Evolutionary conservation across 1,139 yeast genomes (phyloP).

Genomic region (Scheffersomyces parashehatae): DNA sequence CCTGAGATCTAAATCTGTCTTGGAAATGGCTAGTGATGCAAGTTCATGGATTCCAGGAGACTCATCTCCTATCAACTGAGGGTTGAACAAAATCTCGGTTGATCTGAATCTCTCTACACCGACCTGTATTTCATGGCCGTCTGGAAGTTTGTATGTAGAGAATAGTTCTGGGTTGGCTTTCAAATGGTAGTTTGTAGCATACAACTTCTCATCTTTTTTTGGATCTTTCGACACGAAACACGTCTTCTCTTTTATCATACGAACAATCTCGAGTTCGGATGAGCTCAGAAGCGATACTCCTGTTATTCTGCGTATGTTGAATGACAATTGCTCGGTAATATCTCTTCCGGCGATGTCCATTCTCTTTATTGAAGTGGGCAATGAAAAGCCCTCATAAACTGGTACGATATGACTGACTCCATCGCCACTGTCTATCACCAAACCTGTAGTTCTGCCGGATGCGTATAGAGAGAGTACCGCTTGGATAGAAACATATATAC

Average conservation of each 20-base stretch:
- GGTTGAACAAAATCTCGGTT: slow-evolving; percentile 78
- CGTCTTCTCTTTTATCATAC: slow-evolving; percentile 72
- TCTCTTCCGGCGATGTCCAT: slow-evolving; percentile 88
- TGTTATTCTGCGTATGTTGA: slow-evolving; percentile 60
- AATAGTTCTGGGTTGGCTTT: slow-evolving; percentile 24
- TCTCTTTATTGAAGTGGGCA: slow-evolving; percentile 72
- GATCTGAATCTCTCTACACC: slow-evolving; percentile 72
- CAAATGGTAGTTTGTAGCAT: slow-evolving; percentile 30
- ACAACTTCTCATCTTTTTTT: slow-evolving; percentile 62
- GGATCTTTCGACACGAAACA: slow-evolving; percentile 76
- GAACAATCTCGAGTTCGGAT: slow-evolving; percentile 80
- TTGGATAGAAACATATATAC: slow-evolving; percentile 78
- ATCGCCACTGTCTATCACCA: slow-evolving; percentile 88
- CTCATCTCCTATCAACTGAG: slow-evolving; percentile 78
- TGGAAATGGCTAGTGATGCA: slow-evolving; percentile 62
- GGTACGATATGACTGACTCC: slow-evolving; percentile 91
- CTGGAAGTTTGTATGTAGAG: slow-evolving; percentile 68
- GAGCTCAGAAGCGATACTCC: slow-evolving; percentile 67
- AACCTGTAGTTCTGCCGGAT: slow-evolving; percentile 87
- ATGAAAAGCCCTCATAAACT: slow-evolving; percentile 82
- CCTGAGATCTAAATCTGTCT: slow-evolving; percentile 78
- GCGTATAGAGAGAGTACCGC: slow-evolving; percentile 87
- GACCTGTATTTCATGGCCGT: slow-evolving; percentile 66
- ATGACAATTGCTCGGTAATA: slow-evolving; percentile 72
- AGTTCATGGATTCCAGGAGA: slow-evolving; percentile 67